A percentile compares a stretch with the other conserved stretches of the same genome.
Evolutionary conservation across 257 asterid species (phyloP).

Genomic region (Rubia yunnanensis): DNA sequence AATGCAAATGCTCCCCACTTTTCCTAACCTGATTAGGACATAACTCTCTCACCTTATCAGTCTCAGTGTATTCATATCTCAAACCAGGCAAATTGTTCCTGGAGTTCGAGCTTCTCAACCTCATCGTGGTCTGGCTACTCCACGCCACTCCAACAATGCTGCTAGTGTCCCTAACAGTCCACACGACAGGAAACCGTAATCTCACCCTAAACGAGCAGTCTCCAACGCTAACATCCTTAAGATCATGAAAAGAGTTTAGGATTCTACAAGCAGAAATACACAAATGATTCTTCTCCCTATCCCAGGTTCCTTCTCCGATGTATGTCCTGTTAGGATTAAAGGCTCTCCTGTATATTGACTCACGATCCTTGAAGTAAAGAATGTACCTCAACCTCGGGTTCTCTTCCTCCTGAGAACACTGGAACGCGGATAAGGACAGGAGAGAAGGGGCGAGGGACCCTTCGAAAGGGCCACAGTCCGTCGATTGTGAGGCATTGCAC

Average conservation of each 20-base stretch:
- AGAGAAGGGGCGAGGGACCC: constrained; percentile 9
- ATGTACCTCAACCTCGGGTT: constrained; percentile 30
- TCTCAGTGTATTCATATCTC: constrained; percentile 44
- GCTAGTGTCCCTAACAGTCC: constrained; percentile 27
- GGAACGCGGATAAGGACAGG: constrained; percentile 29
- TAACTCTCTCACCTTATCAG: constrained; percentile 18
- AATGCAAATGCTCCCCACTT: constrained; percentile 18
- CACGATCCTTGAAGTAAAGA: constrained; percentile 25
- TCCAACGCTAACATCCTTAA: constrained; percentile 20
- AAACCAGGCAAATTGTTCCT: constrained; percentile 12
- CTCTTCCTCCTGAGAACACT: constrained; percentile 28
- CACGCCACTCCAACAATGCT: constrained; percentile 35
- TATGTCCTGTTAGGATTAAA: constrained; percentile 21
- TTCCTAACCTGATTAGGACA: constrained; percentile 23
- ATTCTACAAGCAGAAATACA: constrained; percentile 45
- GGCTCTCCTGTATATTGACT: neutral
- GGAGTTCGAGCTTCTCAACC: constrained; percentile 11
- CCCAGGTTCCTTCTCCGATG: constrained; percentile 63
- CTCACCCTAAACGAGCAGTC: constrained; percentile 49
- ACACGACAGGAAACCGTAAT: constrained; percentile 34
- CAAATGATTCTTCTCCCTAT: constrained; percentile 29
- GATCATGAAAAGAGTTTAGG: constrained; percentile 13
- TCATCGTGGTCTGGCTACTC: constrained; percentile 32
- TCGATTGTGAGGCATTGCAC: constrained; percentile 18
- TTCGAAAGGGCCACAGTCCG: constrained; percentile 25